These are phyloP conservation scores for Cryphonectria radicalis DNA, from an alignment of 2,329 filamentous ascomycete genomes.

Conservation along the genomic window DNA sequence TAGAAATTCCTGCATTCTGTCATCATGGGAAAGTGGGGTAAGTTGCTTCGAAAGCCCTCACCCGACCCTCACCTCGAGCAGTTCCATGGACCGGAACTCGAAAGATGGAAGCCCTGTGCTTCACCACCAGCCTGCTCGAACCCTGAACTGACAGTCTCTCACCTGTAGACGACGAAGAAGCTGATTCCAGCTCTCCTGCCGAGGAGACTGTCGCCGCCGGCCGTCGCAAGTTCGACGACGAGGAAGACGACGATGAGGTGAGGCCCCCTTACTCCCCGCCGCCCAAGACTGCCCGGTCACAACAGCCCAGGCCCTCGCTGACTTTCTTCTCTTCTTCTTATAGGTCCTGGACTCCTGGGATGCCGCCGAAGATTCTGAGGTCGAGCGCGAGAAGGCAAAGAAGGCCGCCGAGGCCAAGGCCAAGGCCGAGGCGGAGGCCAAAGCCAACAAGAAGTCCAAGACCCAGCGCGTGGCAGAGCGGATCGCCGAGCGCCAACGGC, in stretches of 20 bases:
- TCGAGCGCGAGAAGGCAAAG: conserved; percentile 91
- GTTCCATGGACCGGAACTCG: neutral
- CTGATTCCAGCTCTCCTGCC: conserved; percentile 40
- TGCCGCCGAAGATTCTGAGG: conserved; percentile 94
- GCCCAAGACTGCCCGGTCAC: conserved; percentile 12
- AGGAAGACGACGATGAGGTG: conserved; percentile 85
- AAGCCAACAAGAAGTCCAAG: conserved; percentile 90
- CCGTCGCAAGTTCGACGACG: conserved; percentile 82
- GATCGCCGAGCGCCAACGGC: conserved; percentile 63
- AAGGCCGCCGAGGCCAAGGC: conserved; percentile 85
- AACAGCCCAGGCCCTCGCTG: conserved; percentile 8
- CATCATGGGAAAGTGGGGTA: conserved; percentile 30
- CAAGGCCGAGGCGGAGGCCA: conserved; percentile 86
- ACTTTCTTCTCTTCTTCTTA: conserved; percentile 10
- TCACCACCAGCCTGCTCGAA: neutral
- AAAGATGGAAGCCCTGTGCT: neutral
- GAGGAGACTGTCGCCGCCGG: conserved; percentile 41
- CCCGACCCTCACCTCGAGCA: neutral
- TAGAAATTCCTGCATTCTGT: neutral
- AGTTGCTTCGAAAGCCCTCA: conserved; percentile 20
- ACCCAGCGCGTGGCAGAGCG: conserved; percentile 83
- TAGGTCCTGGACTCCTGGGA: conserved; percentile 97
- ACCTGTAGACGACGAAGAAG: conserved; percentile 43
- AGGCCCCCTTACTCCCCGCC: conserved; percentile 37
- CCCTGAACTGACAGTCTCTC: conserved; percentile 33